Evolutionary conservation across 306 rosid genomes (phyloP).

Genomic region (Begonia masoniana): DNA sequence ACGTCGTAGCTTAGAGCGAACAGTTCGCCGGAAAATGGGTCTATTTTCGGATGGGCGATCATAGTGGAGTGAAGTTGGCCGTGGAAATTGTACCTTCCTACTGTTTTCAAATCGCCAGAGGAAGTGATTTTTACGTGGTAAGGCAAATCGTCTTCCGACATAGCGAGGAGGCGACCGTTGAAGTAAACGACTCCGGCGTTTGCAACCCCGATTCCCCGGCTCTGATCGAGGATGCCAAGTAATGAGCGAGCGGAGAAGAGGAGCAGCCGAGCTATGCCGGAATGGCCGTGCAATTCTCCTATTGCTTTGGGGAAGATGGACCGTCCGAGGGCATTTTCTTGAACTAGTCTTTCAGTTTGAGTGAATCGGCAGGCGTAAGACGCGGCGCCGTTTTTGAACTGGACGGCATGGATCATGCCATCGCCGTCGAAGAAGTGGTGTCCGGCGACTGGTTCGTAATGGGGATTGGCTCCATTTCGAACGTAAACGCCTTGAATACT

Average conservation of each 20-base stretch:
- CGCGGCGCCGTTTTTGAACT: slow-evolving; percentile 33
- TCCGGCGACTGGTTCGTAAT: slow-evolving; percentile 65
- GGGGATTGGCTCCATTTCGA: slow-evolving; percentile 91
- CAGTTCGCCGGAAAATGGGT: slow-evolving; percentile 54
- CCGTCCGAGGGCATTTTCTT: slow-evolving; percentile 51
- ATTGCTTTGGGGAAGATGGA: slow-evolving; percentile 89
- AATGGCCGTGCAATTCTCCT: slow-evolving; percentile 95
- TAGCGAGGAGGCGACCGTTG: slow-evolving; percentile 58
- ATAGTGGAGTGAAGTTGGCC: slow-evolving; percentile 50
- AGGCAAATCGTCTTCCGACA: slow-evolving; percentile 76
- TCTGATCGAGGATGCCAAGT: slow-evolving; percentile 51
- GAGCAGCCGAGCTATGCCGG: slow-evolving; percentile 71
- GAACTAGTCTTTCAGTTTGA: slow-evolving; percentile 54
- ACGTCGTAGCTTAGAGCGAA: slow-evolving; percentile 60
- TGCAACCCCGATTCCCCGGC: slow-evolving; percentile 76
- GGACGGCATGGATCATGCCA: slow-evolving; percentile 88
- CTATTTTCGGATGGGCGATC: slow-evolving; percentile 91
- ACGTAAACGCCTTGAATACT: slow-evolving; percentile 77
- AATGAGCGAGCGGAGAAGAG: slow-evolving; percentile 62
- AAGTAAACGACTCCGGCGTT: slow-evolving; percentile 91
- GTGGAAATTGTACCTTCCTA: slow-evolving; percentile 53
- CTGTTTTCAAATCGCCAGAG: slow-evolving; percentile 62
- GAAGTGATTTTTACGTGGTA: slow-evolving; percentile 50
- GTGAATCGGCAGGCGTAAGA: slow-evolving; percentile 85
- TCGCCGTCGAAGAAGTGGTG: slow-evolving; percentile 98